Percentiles rank a stretch among this genome's conserved stretches.
These are phyloP conservation scores for Aspergillus taichungensis DNA, from an alignment of 495 filamentous ascomycete genomes.

Conservation along the genomic window DNA sequence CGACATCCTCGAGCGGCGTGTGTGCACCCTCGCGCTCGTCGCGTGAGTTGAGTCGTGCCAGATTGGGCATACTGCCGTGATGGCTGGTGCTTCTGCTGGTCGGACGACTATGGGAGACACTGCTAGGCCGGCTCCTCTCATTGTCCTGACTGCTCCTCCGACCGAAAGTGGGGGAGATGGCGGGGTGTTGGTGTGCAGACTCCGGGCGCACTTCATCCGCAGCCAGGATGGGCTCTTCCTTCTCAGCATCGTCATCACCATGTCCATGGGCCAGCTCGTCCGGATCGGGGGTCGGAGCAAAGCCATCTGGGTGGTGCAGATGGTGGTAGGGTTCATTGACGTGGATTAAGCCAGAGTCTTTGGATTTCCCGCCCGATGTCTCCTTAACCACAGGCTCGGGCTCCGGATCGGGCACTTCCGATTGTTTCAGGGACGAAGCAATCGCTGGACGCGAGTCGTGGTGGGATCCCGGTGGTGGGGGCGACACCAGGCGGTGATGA, in stretches of 20 bases:
- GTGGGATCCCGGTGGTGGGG: slow-evolving; percentile 48
- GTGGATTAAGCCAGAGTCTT: slow-evolving; percentile 60
- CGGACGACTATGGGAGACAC: slow-evolving; percentile 55
- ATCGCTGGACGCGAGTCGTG: slow-evolving; percentile 34
- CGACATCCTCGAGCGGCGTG: slow-evolving; percentile 78
- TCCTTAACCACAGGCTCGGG: slow-evolving; percentile 12
- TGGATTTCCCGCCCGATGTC: slow-evolving; percentile 27
- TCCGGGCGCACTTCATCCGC: slow-evolving; percentile 85
- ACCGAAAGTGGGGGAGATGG: slow-evolving; percentile 60
- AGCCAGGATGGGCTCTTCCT: slow-evolving; percentile 75
- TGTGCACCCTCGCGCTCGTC: slow-evolving; percentile 44
- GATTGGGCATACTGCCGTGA: slow-evolving; percentile 34
- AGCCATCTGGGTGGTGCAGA: slow-evolving; percentile 54
- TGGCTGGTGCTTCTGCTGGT: slow-evolving; percentile 64
- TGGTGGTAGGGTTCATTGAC: slow-evolving; percentile 61
- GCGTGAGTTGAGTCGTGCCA: slow-evolving; percentile 43
- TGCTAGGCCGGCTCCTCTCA: slow-evolving; percentile 45
- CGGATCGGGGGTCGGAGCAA: slow-evolving; percentile 31
- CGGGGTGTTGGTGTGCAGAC: slow-evolving; percentile 57
- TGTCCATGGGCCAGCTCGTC: slow-evolving; percentile 29
- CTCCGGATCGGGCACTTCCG: slow-evolving; percentile 38
- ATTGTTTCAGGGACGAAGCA: slow-evolving; percentile 51
- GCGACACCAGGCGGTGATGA: slow-evolving; percentile 51
- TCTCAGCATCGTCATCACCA: slow-evolving; percentile 34
- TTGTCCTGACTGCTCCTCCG: slow-evolving; percentile 52